Conservation (phyloP, 192 early-diverging fungal species). For the Martensiomyces pterosporus region DNA sequence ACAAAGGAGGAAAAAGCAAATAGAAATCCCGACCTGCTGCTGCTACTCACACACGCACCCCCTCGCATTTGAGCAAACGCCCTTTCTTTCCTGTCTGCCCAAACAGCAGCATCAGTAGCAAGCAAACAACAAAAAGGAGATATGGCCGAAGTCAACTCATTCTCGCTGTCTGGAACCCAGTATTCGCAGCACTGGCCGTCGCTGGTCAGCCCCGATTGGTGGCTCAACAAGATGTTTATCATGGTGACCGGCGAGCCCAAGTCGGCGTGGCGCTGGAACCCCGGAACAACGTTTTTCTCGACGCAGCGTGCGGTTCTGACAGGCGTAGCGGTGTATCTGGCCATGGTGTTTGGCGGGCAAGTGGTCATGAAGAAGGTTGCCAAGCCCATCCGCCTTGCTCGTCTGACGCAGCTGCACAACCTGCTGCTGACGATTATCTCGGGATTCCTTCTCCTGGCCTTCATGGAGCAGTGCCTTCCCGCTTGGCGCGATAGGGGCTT, state of each 20-base stretch:
- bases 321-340: conserved; percentile 60
- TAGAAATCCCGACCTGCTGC: too few species aligned
- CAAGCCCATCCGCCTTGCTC: conserved; percentile 54
- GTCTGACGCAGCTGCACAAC: conserved; percentile 78
- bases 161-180: conserved; percentile 48
- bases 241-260: conserved; percentile 46
- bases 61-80: too few species aligned
- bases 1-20: not conserved
- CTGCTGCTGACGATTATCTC: conserved; percentile 72
- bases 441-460: conserved; percentile 64
- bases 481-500: conserved; percentile 65
- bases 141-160: conserved; percentile 46
- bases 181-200: conserved; percentile 53
- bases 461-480: conserved; percentile 76
- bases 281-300: conserved; percentile 47
- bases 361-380: conserved; percentile 59
- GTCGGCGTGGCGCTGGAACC: conserved; percentile 50
- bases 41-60: not conserved
- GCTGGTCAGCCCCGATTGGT: conserved; percentile 51
- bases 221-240: conserved; percentile 50
- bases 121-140: conserved; percentile 4
- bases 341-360: conserved; percentile 79
- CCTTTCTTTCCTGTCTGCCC: not conserved
- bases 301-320: conserved; percentile 48
- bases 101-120: conserved; percentile 2